Base-by-base conservation (phyloP, 2,329 filamentous ascomycete genomes). In the Fusarium acutatum region DNA sequence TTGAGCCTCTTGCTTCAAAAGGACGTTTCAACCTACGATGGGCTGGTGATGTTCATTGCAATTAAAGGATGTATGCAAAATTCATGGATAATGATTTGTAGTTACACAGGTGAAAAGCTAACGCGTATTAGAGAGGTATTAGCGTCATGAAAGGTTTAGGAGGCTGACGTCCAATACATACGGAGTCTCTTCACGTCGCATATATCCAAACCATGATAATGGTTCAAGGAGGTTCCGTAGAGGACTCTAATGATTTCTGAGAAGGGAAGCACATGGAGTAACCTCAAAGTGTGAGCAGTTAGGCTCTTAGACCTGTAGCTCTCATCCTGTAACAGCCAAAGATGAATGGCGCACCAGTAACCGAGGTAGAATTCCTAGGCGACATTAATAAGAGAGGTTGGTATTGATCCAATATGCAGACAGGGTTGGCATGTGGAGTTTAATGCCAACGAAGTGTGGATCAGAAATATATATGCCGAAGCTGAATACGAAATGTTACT, bases 371-470 rank as follows among this genome's bases (percentile, higher is more conserved):
- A n/a, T 35, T 35, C 5, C 40, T 9, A 18, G 11, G 8, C 7
- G 18, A 15, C 41, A 20, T n/a, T 30, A 50, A 37, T 59, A 18
- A 34, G 24, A 18, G 32, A 59, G 41, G 41, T 50, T 73, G 70
- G 46, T 49, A 73, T 62, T 71, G 52, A 38, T 60, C 26, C 44
- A 54, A 67, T 46, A 73, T 70, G 56, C 52, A 46, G 60, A 62
- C 65, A 57, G 40, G 70, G 70, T 66, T 40, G 5, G 37, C 11
- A 41, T 47, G 41, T 54, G 34, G 56, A 34, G 54, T 44, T 32
- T 20, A 28, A 65, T 40, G 64, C 44, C 53, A 64, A 22, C 53
- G 30, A 52, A 64, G 46, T 57, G 54, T 72, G 69, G 69, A 62
- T 67, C 56, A 24, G n/a, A 26, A 26, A 24, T 41, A 10, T 46